Conservation (phyloP, 352 stramenopile genomes). For the Phytophthora macrochlamydospora region DNA sequence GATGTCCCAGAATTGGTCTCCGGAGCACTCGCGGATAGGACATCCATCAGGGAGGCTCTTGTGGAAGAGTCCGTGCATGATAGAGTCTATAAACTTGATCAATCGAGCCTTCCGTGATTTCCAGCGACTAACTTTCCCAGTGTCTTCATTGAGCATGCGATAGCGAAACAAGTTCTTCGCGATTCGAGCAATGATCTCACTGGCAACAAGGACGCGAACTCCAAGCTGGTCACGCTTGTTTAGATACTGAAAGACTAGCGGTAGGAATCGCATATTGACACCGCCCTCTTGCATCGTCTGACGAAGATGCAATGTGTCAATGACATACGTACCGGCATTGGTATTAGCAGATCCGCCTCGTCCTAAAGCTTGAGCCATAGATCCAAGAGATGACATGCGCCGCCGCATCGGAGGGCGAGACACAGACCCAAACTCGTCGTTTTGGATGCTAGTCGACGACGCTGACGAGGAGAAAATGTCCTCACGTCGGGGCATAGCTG, state of each 20-base stretch:
- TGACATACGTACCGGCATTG: slow-evolving; percentile 63
- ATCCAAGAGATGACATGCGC: slow-evolving; percentile 53
- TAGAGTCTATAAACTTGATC: slow-evolving; percentile 71
- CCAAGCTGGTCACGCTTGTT: slow-evolving; percentile 51
- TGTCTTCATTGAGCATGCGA: slow-evolving; percentile 57
- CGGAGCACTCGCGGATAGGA: slow-evolving; percentile 43
- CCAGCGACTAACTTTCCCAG: slow-evolving; percentile 50
- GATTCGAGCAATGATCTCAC: slow-evolving; percentile 71
- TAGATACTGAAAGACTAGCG: slow-evolving; percentile 63
- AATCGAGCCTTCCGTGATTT: slow-evolving; percentile 55
- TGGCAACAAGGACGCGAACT: slow-evolving; percentile 59
- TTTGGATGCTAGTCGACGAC: slow-evolving; percentile 6
- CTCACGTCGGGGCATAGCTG: slow-evolving; percentile 28
- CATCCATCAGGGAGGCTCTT: slow-evolving; percentile 40
- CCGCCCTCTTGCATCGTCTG: slow-evolving; percentile 62
- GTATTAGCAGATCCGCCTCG: slow-evolving; percentile 14
- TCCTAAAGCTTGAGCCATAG: slow-evolving; percentile 29
- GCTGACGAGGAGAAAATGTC: slow-evolving; percentile 29
- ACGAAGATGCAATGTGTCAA: slow-evolving; percentile 67
- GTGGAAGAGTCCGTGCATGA: slow-evolving; percentile 71
- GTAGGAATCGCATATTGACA: slow-evolving; percentile 73
- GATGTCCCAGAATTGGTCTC: slow-evolving; percentile 78
- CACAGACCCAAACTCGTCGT: slow-evolving; percentile 14
- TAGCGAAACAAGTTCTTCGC: slow-evolving; percentile 81
- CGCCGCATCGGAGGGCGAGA: slow-evolving; percentile 27